Conservation (phyloP, 1,139 yeast genomes). For the Lodderomyces pseudojiufengensis region DNA sequence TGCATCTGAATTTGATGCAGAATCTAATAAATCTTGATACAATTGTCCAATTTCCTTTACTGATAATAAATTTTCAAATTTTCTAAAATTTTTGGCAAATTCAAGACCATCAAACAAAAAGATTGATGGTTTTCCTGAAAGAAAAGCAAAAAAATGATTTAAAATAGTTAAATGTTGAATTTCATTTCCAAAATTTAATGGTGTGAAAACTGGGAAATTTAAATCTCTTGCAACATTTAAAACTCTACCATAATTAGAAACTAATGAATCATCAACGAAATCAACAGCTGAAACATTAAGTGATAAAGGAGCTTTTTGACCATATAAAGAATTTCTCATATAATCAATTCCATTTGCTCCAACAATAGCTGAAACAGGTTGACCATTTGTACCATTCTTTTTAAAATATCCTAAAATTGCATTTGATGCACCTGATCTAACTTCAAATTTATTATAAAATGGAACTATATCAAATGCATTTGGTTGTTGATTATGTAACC, state of each 20-base stretch:
- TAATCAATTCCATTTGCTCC: conserved; percentile 66
- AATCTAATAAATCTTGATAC: conserved; percentile 35
- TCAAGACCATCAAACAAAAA: conserved; percentile 80
- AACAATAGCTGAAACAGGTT: conserved; percentile 51
- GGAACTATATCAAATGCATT: conserved; percentile 60
- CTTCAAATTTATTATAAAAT: conserved; percentile 57
- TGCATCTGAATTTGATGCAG: conserved; percentile 25
- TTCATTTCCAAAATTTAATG: conserved; percentile 56
- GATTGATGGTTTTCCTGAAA: conserved; percentile 55
- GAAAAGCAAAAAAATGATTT: conserved; percentile 57
- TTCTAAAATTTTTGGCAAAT: conserved; percentile 54
- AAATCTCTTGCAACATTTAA: conserved; percentile 61
- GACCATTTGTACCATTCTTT: conserved; percentile 37
- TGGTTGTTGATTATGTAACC: conserved; percentile 53
- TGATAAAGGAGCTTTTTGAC: conserved; percentile 51
- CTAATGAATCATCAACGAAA: conserved; percentile 57
- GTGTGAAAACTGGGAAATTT: conserved; percentile 70
- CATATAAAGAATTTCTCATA: conserved; percentile 53
- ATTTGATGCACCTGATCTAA: conserved; percentile 82
- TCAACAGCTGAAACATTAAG: conserved; percentile 74
- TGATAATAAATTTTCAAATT: conserved; percentile 44
- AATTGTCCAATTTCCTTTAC: conserved; percentile 42
- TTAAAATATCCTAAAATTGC: conserved; percentile 70
- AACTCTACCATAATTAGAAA: conserved; percentile 65
- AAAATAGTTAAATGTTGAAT: conserved; percentile 66